Percentiles rank a stretch among this genome's conserved stretches.
These are phyloP conservation scores for Knoxia roxburghii DNA, from an alignment of 257 asterid species.

Conservation along the genomic window DNA sequence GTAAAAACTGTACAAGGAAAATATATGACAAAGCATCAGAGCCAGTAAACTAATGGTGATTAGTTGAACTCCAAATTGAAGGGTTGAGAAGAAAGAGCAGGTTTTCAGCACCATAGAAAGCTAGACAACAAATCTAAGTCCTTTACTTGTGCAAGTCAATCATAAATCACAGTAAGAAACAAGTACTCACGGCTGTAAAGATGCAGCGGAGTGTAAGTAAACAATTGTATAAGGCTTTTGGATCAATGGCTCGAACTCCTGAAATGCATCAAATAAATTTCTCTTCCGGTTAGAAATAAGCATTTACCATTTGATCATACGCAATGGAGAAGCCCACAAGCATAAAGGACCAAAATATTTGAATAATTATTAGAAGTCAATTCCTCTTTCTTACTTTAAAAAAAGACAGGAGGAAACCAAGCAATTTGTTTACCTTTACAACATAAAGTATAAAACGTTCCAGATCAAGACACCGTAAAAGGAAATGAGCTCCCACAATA, in stretches of 20 bases:
- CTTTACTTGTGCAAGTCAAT: not conserved
- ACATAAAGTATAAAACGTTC: conserved; percentile 75
- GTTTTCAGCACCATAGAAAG: not conserved
- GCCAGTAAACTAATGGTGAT: no score
- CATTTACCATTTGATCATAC: not conserved
- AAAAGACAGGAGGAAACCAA: not conserved
- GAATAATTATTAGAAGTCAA: not conserved
- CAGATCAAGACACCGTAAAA: conserved; percentile 82
- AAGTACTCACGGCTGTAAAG: conserved; percentile 70
- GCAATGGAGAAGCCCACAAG: not conserved
- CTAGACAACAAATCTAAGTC: not conserved
- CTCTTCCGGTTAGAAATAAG: not conserved
- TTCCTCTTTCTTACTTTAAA: no score
- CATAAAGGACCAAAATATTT: not conserved
- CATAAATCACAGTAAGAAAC: not conserved
- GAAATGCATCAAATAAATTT: conserved; percentile 21
- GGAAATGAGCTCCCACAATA: conserved; percentile 95
- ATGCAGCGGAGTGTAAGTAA: conserved; percentile 92
- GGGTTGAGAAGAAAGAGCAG: not conserved
- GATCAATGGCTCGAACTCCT: conserved; percentile 97
- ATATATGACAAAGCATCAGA: no score
- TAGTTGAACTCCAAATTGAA: not conserved
- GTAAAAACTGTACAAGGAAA: no score
- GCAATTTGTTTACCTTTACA: conserved; percentile 57
- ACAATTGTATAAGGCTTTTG: conserved; percentile 93